Conservation (phyloP, 2,329 filamentous ascomycete genomes). For the Ampelomyces quisqualis region DNA sequence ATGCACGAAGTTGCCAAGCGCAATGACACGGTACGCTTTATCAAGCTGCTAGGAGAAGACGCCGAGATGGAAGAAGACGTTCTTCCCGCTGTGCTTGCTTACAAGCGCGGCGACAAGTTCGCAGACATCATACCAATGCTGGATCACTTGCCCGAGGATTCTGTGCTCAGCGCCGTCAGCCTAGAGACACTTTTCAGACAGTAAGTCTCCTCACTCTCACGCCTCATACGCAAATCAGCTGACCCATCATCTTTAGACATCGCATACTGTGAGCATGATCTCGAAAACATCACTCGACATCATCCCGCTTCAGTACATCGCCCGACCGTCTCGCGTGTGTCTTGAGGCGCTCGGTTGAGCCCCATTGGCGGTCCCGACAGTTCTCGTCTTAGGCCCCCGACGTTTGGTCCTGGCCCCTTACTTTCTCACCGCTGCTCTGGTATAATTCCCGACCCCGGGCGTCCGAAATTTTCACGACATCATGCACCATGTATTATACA, state of each 20-base stretch:
- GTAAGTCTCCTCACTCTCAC: conserved; percentile 24
- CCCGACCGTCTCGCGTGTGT: too few species aligned
- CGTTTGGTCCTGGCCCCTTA: too few species aligned
- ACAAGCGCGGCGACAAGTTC: conserved; percentile 86
- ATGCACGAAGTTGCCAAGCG: conserved; percentile 71
- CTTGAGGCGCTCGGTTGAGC: not conserved
- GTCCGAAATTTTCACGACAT: too few species aligned
- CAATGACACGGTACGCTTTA: conserved; percentile 74
- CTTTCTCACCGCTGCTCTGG: too few species aligned
- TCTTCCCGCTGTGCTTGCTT: conserved; percentile 85
- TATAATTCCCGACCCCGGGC: too few species aligned
- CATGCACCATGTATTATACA: too few species aligned
- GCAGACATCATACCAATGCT: conserved; percentile 85
- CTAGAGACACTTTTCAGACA: conserved; percentile 60
- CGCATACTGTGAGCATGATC: conserved; percentile 28
- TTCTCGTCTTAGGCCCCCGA: not conserved
- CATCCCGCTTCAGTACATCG: too few species aligned
- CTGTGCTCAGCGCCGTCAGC: conserved; percentile 53
- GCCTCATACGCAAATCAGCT: conserved; percentile 24
- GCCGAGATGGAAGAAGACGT: conserved; percentile 91
- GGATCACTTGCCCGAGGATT: conserved; percentile 72
- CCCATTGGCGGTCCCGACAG: not conserved
- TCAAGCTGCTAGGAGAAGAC: conserved; percentile 87
- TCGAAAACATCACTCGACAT: too few species aligned
- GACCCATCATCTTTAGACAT: conserved; percentile 25